These are phyloP conservation scores for Trypethelium eluteriae DNA, from an alignment of 495 filamentous ascomycete species.

Conservation along the genomic window DNA sequence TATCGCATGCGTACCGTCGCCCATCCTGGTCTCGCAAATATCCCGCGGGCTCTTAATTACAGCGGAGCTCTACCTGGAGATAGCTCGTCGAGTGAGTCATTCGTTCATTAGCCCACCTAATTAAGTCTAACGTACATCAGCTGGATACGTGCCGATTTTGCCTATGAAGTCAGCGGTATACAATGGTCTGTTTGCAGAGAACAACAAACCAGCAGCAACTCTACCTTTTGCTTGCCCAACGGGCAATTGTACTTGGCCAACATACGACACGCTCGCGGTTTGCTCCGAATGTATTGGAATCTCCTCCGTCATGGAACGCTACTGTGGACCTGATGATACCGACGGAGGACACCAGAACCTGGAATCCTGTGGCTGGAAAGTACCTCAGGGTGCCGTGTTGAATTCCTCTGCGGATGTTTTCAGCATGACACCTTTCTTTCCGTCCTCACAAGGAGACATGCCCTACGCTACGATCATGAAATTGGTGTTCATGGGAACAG, in stretches of 20 bases:
- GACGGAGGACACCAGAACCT: not conserved
- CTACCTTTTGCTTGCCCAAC: slow-evolving; percentile 26
- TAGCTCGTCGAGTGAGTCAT: not conserved
- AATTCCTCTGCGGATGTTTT: slow-evolving; percentile 11
- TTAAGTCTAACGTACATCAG: slow-evolving; percentile 7
- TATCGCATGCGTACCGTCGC: not conserved
- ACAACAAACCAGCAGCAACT: slow-evolving; percentile 21
- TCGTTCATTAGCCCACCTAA: not conserved
- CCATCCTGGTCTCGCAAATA: not conserved
- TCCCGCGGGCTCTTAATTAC: slow-evolving; percentile 8
- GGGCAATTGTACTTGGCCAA: slow-evolving; percentile 31
- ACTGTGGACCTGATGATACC: slow-evolving; percentile 18
- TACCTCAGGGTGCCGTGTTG: slow-evolving; percentile 10
- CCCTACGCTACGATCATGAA: slow-evolving; percentile 30
- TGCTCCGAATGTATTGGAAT: slow-evolving; percentile 31
- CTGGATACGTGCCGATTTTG: slow-evolving; percentile 30
- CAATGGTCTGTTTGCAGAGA: slow-evolving; percentile 31
- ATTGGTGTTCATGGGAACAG: slow-evolving; percentile 20
- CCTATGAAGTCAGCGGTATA: slow-evolving; percentile 34
- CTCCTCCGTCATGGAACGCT: slow-evolving; percentile 23
- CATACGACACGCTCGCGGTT: slow-evolving; percentile 29
- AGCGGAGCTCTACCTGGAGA: slow-evolving; percentile 6
- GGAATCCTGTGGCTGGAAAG: slow-evolving; percentile 10
- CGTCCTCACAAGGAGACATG: slow-evolving; percentile 18
- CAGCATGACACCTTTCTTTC: slow-evolving; percentile 19